Conservation (phyloP, 106 monocot species). For the Allium cepa region DNA sequence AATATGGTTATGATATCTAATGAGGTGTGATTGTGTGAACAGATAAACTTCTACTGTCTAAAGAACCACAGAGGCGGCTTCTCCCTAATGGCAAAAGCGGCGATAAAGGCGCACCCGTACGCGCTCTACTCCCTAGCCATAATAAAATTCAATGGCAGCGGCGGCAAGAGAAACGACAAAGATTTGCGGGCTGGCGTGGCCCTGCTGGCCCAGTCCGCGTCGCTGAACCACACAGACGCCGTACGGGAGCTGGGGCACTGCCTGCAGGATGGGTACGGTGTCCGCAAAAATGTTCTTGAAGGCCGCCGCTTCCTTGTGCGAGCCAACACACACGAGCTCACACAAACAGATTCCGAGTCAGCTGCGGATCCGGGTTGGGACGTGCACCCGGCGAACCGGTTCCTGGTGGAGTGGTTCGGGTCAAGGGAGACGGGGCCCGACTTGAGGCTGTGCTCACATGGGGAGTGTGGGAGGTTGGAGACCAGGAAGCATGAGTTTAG, state of each 20-base stretch:
- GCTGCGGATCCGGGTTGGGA: conserved; percentile 22
- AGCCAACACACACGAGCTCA: conserved; percentile 27
- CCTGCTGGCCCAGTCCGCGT: conserved; percentile 21
- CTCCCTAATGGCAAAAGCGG: conserved; percentile 45
- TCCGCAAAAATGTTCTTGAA: conserved; percentile 17
- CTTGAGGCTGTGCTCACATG: conserved; percentile 41
- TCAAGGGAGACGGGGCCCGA: neutral
- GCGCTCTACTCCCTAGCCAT: conserved; percentile 36
- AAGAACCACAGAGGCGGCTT: conserved; percentile 31
- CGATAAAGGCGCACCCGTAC: conserved; percentile 38
- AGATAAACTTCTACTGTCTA: conserved; percentile 22
- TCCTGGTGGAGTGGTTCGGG: conserved; percentile 35
- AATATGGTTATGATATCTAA: neutral
- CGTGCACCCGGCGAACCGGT: conserved; percentile 31
- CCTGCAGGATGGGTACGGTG: conserved; percentile 35
- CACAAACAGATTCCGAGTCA: neutral
- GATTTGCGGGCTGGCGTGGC: conserved; percentile 21
- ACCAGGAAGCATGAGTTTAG: conserved; percentile 52
- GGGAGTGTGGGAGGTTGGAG: conserved; percentile 46
- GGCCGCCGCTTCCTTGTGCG: conserved; percentile 29
- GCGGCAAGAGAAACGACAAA: conserved; percentile 17
- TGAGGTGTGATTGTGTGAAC: neutral
- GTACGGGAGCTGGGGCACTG: conserved; percentile 39
- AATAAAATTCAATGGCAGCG: conserved; percentile 43
- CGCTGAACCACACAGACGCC: conserved; percentile 24